Conservation (phyloP, 495 filamentous ascomycete species). For the Xylaria telfairii region DNA sequence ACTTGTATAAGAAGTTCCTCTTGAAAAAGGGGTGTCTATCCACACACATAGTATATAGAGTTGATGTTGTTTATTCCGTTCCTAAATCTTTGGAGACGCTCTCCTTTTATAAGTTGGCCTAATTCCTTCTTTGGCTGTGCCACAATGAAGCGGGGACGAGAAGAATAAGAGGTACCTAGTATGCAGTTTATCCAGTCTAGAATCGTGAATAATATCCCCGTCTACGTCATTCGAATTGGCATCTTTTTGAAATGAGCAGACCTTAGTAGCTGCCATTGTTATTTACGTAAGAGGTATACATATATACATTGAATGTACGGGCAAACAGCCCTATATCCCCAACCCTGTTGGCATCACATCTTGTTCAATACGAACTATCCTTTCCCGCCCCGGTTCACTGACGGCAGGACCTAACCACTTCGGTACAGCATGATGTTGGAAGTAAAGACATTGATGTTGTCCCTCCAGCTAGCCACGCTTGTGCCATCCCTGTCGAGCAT, state of each 20-base stretch:
- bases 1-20: neutral
- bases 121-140: neutral
- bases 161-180: neutral
- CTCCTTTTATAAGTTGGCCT: neutral
- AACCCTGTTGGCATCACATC: constrained; percentile 1
- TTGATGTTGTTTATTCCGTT: too few relatives aligned
- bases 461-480: constrained; percentile 47
- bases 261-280: neutral
- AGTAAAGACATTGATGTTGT: constrained; percentile 56
- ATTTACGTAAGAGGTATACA: constrained; percentile 24
- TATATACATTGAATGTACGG: constrained; percentile 16
- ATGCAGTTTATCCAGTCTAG: neutral
- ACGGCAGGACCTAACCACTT: constrained; percentile 9
- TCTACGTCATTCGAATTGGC: neutral
- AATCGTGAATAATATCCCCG: neutral
- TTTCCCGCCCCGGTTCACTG: neutral
- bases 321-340: neutral
- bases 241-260: neutral
- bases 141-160: neutral
- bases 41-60: too few relatives aligned
- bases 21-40: neutral
- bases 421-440: constrained; percentile 42
- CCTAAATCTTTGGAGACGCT: neutral
- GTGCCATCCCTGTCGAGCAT: constrained; percentile 53
- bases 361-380: neutral